Evolutionary conservation across 176 grass and related monocot species (phyloP).

Genomic region (maize (Zea mays)): DNA sequence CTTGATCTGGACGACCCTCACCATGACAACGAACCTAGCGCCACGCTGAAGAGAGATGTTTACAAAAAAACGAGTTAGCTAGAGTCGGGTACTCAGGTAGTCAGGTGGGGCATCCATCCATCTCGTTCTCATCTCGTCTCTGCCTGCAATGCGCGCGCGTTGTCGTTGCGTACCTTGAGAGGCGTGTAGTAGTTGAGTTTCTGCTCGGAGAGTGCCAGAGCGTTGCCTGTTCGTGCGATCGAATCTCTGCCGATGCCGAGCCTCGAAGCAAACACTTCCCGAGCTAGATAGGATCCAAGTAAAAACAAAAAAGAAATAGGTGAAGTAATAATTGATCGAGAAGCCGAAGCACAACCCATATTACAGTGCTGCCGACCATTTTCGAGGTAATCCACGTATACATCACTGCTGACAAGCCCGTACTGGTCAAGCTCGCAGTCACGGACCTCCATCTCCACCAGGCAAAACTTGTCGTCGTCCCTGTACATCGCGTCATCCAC

Average conservation of each 20-base stretch:
- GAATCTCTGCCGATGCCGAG: slow-evolving; percentile 43
- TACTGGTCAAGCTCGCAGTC: slow-evolving; percentile 62
- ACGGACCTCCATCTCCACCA: slow-evolving; percentile 57
- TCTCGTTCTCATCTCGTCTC: too few relatives aligned
- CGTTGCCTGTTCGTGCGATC: slow-evolving; percentile 49
- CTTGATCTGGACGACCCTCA: slow-evolving; percentile 43
- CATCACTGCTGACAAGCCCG: slow-evolving; percentile 63
- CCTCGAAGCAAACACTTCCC: slow-evolving; percentile 49
- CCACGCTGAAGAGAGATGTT: slow-evolving; percentile 17
- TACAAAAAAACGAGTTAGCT: neutral
- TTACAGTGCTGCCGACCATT: neutral
- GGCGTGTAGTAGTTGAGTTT: slow-evolving; percentile 59
- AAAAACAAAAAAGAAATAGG: too few relatives aligned
- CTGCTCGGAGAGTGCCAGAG: slow-evolving; percentile 54
- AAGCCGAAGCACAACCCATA: too few relatives aligned
- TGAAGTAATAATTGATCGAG: too few relatives aligned
- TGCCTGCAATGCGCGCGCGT: neutral
- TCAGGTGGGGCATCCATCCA: too few relatives aligned
- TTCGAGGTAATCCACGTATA: slow-evolving; percentile 53
- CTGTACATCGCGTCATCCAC: slow-evolving; percentile 1
- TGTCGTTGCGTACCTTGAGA: slow-evolving; percentile 9
- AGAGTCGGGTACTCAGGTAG: too few relatives aligned
- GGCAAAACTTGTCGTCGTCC: slow-evolving; percentile 44
- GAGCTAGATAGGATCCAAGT: slow-evolving; percentile 37
- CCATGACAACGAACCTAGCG: slow-evolving; percentile 52